A percentile compares a stretch with the other conserved stretches of the same genome.
phyloP scores from a whole-genome alignment of 352 stramenopile genomes.

The Phytophthora citricola region DNA sequence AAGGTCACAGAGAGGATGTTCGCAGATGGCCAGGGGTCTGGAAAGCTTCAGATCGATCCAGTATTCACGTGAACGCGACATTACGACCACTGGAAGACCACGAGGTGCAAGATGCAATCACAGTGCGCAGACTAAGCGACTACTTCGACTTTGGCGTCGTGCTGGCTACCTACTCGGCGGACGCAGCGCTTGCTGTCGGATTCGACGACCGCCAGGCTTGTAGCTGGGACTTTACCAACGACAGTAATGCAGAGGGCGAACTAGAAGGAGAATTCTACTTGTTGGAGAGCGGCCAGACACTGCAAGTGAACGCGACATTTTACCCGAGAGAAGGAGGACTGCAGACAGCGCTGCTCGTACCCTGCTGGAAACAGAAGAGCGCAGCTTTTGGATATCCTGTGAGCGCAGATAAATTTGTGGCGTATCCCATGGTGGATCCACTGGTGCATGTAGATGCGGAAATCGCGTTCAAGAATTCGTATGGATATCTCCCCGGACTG shows the following conservation, averaged over 20 bases:
- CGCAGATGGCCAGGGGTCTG: constrained; percentile 62
- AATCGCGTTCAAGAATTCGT: constrained; percentile 81
- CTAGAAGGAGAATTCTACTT: constrained; percentile 69
- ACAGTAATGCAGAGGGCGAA: constrained; percentile 45
- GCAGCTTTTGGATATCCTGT: constrained; percentile 82
- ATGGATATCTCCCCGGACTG: constrained; percentile 82
- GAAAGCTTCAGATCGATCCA: constrained; percentile 53
- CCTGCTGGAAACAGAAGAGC: constrained; percentile 87
- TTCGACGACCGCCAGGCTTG: constrained; percentile 67
- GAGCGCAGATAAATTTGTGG: constrained; percentile 68
- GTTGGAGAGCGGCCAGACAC: constrained; percentile 42
- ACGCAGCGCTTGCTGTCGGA: constrained; percentile 41
- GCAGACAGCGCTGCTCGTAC: constrained; percentile 73
- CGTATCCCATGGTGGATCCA: constrained; percentile 79
- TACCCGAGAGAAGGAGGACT: constrained; percentile 56
- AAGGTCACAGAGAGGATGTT: constrained; percentile 87
- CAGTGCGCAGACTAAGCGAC: constrained; percentile 65
- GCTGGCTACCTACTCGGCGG: constrained; percentile 63
- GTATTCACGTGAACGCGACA: constrained; percentile 53
- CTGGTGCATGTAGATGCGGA: constrained; percentile 66
- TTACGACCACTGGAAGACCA: constrained; percentile 55
- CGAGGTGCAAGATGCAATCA: constrained; percentile 76
- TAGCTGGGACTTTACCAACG: constrained; percentile 65
- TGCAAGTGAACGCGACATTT: constrained; percentile 62
- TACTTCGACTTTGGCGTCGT: constrained; percentile 86